Conservation (phyloP, 768 basidiomycete species). For the Amanita phalloides region DNA sequence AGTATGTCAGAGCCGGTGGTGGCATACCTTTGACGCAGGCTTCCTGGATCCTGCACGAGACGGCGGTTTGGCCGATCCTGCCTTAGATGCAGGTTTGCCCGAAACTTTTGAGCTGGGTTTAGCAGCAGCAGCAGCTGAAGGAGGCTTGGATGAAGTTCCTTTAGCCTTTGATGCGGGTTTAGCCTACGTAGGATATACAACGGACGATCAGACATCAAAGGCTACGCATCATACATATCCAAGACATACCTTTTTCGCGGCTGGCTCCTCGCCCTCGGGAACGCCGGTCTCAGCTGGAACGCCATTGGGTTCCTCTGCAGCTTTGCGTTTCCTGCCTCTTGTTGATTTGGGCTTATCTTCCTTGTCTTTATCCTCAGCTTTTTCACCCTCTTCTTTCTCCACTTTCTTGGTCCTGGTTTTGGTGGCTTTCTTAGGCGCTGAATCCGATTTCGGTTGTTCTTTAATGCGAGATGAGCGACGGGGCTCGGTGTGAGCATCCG, state of each 20-base stretch:
- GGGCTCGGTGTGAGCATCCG: conserved; percentile 33
- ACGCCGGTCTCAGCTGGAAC: conserved; percentile 19
- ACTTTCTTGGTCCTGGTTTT: conserved; percentile 54
- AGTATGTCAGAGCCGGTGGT: conserved; percentile 2
- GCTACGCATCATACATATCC: conserved; percentile 2
- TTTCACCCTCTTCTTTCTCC: conserved; percentile 21
- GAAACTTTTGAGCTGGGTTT: conserved; percentile 32
- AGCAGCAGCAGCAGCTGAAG: conserved; percentile 11
- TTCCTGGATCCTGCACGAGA: conserved; percentile 44
- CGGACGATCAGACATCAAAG: conserved; percentile 8
- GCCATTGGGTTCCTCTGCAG: conserved; percentile 28
- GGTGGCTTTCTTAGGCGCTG: conserved; percentile 45
- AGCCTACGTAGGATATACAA: conserved; percentile 21
- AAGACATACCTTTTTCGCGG: conserved; percentile 51
- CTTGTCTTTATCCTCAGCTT: conserved; percentile 25
- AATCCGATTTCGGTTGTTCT: conserved; percentile 48
- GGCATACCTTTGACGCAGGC: conserved; percentile 49
- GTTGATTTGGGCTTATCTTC: conserved; percentile 47
- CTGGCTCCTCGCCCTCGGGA: conserved; percentile 25
- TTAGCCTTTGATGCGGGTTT: conserved; percentile 32
- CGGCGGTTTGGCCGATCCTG: conserved; percentile 26
- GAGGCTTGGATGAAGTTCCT: conserved; percentile 17
- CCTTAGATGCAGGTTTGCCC: conserved; percentile 32
- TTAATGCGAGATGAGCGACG: conserved; percentile 73
- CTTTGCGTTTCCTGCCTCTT: conserved; percentile 34